Conservation (phyloP, 169 alveolate species). For the Babesia bigemina region DNA sequence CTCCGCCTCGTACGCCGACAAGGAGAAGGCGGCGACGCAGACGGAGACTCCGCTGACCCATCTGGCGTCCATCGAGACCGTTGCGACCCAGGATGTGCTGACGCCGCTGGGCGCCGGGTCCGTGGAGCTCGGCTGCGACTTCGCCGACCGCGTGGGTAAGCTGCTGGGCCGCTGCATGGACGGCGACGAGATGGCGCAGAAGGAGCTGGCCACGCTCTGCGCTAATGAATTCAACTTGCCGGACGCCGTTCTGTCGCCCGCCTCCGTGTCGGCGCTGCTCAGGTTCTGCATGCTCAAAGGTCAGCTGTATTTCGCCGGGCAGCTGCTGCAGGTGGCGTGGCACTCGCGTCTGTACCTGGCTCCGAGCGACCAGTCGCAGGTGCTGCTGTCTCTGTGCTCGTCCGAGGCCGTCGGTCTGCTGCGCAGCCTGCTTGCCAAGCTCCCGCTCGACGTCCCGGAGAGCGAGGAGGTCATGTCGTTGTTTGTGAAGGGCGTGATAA, state of each 20-base stretch:
- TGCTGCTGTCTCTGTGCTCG: conserved; percentile 33
- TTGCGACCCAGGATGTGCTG: conserved; percentile 36
- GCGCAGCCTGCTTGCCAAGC: conserved; percentile 23
- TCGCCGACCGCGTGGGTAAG: conserved; percentile 51
- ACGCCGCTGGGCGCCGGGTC: conserved; percentile 55
- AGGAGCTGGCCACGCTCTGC: conserved; percentile 49
- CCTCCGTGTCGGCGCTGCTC: conserved; percentile 21
- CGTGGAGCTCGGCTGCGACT: conserved; percentile 44
- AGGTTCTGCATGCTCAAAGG: conserved; percentile 48
- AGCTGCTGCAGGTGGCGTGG: conserved; percentile 57
- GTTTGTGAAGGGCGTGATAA: conserved; percentile 19
- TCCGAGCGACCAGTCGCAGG: conserved; percentile 31
- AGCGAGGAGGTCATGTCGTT: conserved; percentile 28
- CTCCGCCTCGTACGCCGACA: conserved; percentile 34
- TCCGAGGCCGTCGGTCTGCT: conserved; percentile 24
- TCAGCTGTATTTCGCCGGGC: conserved; percentile 41
- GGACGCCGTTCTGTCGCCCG: conserved; percentile 18
- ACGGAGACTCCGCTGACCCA: conserved; percentile 65
- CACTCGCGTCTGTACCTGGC: conserved; percentile 18
- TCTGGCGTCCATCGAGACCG: conserved; percentile 30
- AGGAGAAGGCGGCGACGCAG: neutral
- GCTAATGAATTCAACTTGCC: conserved; percentile 44
- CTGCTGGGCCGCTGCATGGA: conserved; percentile 49
- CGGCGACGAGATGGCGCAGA: conserved; percentile 47
- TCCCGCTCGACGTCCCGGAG: conserved; percentile 8